Base-by-base conservation (phyloP, 495 filamentous ascomycete genomes). In the Baudoinia panamericana region DNA sequence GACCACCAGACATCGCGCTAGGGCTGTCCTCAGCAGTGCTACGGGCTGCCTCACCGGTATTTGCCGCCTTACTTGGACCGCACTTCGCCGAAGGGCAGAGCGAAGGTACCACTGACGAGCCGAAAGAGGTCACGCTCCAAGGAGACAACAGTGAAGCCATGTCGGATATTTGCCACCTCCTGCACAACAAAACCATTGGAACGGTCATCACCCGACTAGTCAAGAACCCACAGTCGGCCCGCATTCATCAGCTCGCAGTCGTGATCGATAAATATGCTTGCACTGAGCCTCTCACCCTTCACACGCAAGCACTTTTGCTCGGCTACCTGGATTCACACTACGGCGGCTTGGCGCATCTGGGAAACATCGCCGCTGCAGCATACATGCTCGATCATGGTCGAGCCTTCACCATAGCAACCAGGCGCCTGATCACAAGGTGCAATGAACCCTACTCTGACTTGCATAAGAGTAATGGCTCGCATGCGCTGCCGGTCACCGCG, bases 161-260 rank as follows among this genome's bases (percentile, higher is more conserved):
- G 43, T 26, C 36, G 2, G 36, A 45, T 16, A 32, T 45, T 21
- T 45, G 43, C 26, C 10, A 32, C 27, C n/a, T 45, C 11, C 29
- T 45, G 12, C 36, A 45, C 17, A 11, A 16, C 33, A 12, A 16
- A 27, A 27, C 25, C n/a, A n/a, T n/a, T n/a, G 13, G 13, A 11
- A 11, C 7, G 17, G 8, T 5, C 22, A 18, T 22, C 24, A 7
- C 13, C 20, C n/a, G 8, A 18, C 29, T 29, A 8, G 17, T 29
- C 11, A 15, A 20, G 15, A 22, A 13, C 2, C 16, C 19, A 4
- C 1, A 5, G 1, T 1, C 25, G 2, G 21, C 24, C 16, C 10
- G 6, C 3, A 31, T 43, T 7, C 15, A 33, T 5, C 1, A 5
- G 12, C n/a, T 43, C 6, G 40, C 40, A 7, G 22, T 35, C 3